Percentiles rank a stretch among this genome's conserved stretches.
phyloP scores from a whole-genome alignment of 768 basidiomycete genomes.

The Lactarius tabidus region DNA sequence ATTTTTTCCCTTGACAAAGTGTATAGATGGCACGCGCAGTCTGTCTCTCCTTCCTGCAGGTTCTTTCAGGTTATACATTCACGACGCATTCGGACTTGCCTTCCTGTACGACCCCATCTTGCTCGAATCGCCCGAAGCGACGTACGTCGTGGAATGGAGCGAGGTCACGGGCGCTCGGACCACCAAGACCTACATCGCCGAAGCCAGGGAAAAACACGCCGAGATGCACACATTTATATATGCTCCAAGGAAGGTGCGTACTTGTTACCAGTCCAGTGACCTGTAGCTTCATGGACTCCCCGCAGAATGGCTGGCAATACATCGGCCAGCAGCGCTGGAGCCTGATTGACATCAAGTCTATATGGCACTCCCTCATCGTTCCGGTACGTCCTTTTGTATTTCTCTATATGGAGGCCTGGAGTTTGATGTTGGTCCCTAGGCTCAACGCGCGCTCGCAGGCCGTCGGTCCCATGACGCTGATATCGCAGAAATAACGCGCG shows the following conservation, averaged over 20 bases:
- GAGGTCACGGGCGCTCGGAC: slow-evolving; percentile 33
- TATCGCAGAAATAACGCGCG: slow-evolving; percentile 35
- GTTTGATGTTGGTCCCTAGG: slow-evolving; percentile 5
- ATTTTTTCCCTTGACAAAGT: neutral
- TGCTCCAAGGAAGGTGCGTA: slow-evolving; percentile 42
- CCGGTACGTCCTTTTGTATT: slow-evolving; percentile 18
- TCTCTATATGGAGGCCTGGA: neutral
- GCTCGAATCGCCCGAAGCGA: slow-evolving; percentile 41
- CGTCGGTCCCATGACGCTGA: slow-evolving; percentile 32
- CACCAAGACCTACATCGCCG: slow-evolving; percentile 36
- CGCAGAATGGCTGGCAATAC: slow-evolving; percentile 23
- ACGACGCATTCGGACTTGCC: slow-evolving; percentile 38
- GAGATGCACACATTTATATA: slow-evolving; percentile 51
- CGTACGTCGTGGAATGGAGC: slow-evolving; percentile 56
- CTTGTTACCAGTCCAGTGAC: neutral
- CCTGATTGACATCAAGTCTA: slow-evolving; percentile 8
- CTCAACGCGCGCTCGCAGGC: slow-evolving; percentile 27
- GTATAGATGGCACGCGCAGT: neutral
- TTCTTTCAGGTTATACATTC: slow-evolving; percentile 41
- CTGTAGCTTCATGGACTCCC: too few species aligned
- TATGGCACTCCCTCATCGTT: slow-evolving; percentile 25
- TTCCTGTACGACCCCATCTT: slow-evolving; percentile 56
- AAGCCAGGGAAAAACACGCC: slow-evolving; percentile 22
- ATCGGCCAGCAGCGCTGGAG: slow-evolving; percentile 22
- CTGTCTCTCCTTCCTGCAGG: slow-evolving; percentile 15